Base-by-base conservation (phyloP, 2,329 filamentous ascomycete genomes). In the Sphaerulina populicola region DNA sequence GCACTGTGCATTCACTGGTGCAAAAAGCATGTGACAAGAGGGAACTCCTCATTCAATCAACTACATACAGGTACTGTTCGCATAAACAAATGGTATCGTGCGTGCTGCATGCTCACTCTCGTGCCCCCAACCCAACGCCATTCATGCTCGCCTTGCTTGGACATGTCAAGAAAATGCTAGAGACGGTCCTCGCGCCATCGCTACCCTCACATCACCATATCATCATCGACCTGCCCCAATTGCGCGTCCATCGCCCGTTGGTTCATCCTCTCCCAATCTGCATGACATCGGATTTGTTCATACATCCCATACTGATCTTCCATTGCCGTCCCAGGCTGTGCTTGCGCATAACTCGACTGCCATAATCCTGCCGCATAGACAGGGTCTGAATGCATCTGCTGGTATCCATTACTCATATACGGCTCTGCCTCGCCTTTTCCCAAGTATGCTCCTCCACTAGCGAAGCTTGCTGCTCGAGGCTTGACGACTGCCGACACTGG, bases 341-440 rank as follows among this genome's bases (percentile, higher is more conserved):
- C 44, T n/a, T 56, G 49, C 7, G 49, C 55, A 49, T 61, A 60
- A 36, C 50, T 56, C 3, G 58, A 48, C n/a, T 56, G 69, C 74
- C 62, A 69, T 62, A 65, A 47, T 54, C 60, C 67, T 37, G 68
- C 53, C 35, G 64, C 76, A 65, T 88, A 88, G n/a, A 83, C 83
- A 0, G 85, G 85, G 57, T 88, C 85, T 2, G 74, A 75, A 49
- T 75, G 71, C 46, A 49, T 36, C 60, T 84, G 57, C 62, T 88
- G 85, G 65, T 94, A 95, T 11, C 89, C 89, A 6, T 81, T 83
- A 43, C 79, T 68, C 79, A 95, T 94, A 69, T 95, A 95, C 0
- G 88, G 88, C 68, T 94, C 88, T 36, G 79, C 80, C 54, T 60
- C 60, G 31, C 40, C 68, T 56, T 30, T 53, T 44, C 27, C 48